A percentile compares a stretch with the other conserved stretches of the same genome.
phyloP scores from a whole-genome alignment of 192 early-diverging fungal species.

The Coemansia sp. region DNA sequence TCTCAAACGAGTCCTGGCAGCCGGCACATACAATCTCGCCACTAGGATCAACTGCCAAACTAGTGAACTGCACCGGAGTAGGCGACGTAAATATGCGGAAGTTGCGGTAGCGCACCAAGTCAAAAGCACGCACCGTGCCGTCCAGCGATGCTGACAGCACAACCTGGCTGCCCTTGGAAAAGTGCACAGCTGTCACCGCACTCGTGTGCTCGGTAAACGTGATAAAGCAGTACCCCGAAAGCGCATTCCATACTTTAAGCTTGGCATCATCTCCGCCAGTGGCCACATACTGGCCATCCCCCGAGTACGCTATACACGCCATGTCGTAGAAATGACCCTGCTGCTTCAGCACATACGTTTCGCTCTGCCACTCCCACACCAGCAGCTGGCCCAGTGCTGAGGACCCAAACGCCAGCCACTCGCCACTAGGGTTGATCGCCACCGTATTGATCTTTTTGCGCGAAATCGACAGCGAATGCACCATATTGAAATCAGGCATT shows the following conservation, averaged over 20 bases:
- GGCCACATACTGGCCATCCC: conserved; percentile 90
- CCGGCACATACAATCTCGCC: conserved; percentile 97
- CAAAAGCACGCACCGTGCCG: conserved; percentile 98
- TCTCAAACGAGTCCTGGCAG: conserved; percentile 90
- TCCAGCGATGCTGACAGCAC: conserved; percentile 93
- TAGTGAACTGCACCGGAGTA: conserved; percentile 90
- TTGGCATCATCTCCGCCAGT: conserved; percentile 97
- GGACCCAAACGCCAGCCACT: conserved; percentile 97
- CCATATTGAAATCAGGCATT: conserved; percentile 87
- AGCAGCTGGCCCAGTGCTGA: conserved; percentile 90
- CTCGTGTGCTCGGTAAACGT: conserved; percentile 93
- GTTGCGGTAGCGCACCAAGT: conserved; percentile 96
- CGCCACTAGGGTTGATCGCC: conserved; percentile 85
- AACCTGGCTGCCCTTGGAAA: conserved; percentile 86
- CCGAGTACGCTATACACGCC: conserved; percentile 82
- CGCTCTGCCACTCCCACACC: conserved; percentile 99
- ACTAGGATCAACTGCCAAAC: conserved; percentile 90
- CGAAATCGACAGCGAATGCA: conserved; percentile 95
- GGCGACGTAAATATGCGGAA: conserved; percentile 97
- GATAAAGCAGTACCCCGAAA: conserved; percentile 96
- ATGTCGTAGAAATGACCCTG: conserved; percentile 98
- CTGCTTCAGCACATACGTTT: conserved; percentile 98
- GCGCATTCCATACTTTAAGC: conserved; percentile 97
- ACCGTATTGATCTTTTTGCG: conserved; percentile 89
- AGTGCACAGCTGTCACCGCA: conserved; percentile 77